Evolutionary conservation across 441 rosid genomes (phyloP), one percentile per base, ranked within the genome.

Genomic region (Metrosideros polymorpha): DNA sequence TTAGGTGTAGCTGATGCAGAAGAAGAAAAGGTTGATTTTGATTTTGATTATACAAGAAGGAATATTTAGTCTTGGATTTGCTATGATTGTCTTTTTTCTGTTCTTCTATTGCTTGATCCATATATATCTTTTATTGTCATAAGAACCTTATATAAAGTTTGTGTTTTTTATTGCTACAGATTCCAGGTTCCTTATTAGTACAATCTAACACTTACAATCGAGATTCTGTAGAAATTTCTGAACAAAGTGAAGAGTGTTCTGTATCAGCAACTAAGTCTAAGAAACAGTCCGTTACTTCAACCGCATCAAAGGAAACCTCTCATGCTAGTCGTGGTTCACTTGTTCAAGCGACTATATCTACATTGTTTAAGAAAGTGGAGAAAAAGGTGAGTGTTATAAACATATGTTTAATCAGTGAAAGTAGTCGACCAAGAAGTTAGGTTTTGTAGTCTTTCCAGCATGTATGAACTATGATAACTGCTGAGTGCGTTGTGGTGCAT

Each of bases 321-420:
- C 27, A 42, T 43, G 59, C 76, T 86, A 91, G 85, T 87, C 92
- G 85, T 53, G 88, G 91, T 89, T 91, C 95, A 85, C 95, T 97
- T 63, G 95, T 96, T 89, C 99, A 97, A 91, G 88, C 97, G 35
- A 94, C 97, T 9, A 92, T 96, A 86, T 90, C 97, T 79, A 92
- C 96, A 54, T 86, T 97, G 84, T 95, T 96, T 91, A 96, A 93
- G 88, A 97, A 95, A 91, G 96, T 90, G 75, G 95, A 91, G 85
- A 88, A 94, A 87, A 94, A 93, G 93, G 96, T 93, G 87, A 83
- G 87, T 29, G 13, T 15, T 53, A 39, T 7, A 51, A 47, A 61
- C 35, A 83, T 85, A 82, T 45, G 43, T 85, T 25, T 84, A n/a
- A 35, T 51, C 77, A 61, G 53, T n/a, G 52, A 57, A 45, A 56